A percentile compares a stretch with the other conserved stretches of the same genome.
Conservation (phyloP, 768 basidiomycete species). For the Collybiopsis luxurians region DNA sequence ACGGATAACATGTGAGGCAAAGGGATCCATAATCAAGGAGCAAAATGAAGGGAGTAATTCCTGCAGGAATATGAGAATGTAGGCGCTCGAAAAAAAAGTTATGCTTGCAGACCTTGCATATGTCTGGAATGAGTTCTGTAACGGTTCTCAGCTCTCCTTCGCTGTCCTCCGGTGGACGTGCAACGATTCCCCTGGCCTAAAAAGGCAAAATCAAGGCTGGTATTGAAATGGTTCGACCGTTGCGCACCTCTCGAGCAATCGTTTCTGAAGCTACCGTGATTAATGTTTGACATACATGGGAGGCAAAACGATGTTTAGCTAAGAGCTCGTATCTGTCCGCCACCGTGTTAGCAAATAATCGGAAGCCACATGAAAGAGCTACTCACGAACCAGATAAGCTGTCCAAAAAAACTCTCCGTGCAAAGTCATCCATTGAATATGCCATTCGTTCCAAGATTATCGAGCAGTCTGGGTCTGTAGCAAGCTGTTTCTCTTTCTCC, state of each 20-base stretch:
- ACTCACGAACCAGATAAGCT: slow-evolving; percentile 86
- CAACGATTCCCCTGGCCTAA: neutral
- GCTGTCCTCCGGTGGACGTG: slow-evolving; percentile 30
- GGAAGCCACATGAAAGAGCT: neutral
- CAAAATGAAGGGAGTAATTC: slow-evolving; percentile 68
- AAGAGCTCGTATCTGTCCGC: slow-evolving; percentile 56
- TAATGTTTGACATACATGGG: slow-evolving; percentile 93
- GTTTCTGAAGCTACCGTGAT: slow-evolving; percentile 66
- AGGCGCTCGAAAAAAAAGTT: neutral
- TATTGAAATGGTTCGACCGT: no score
- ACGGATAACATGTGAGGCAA: slow-evolving; percentile 88
- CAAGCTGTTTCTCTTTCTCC: slow-evolving; percentile 84
- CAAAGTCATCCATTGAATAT: slow-evolving; percentile 95
- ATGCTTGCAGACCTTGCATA: slow-evolving; percentile 54
- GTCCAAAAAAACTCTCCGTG: slow-evolving; percentile 88
- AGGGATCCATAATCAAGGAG: slow-evolving; percentile 75
- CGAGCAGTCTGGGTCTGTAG: slow-evolving; percentile 94
- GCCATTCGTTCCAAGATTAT: slow-evolving; percentile 85
- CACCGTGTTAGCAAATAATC: neutral
- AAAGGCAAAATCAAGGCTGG: no score
- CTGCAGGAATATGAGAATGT: slow-evolving; percentile 31
- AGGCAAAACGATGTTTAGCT: slow-evolving; percentile 83
- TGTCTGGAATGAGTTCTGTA: slow-evolving; percentile 60
- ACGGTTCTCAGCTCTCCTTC: slow-evolving; percentile 69
- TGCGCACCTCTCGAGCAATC: slow-evolving; percentile 62